Percentiles rank a stretch among this genome's conserved stretches.
phyloP scores from a whole-genome alignment of 179 eudicot genomes.

The Spergularia azorica region DNA sequence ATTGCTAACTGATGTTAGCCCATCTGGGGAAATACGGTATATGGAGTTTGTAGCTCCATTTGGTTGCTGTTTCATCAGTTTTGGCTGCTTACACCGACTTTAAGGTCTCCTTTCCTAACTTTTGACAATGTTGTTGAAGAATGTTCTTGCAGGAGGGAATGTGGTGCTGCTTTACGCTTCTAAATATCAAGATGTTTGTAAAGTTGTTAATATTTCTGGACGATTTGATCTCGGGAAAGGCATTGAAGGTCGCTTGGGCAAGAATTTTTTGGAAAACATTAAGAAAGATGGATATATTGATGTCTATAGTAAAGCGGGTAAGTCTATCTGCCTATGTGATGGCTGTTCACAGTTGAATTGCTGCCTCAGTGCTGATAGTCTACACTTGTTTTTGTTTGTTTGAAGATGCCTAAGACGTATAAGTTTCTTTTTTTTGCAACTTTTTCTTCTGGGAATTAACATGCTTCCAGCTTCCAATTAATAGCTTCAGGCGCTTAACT shows the following conservation, averaged over 20 bases:
- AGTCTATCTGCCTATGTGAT: slow-evolving; percentile 7
- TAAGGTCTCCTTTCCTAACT: neutral
- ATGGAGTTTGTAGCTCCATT: neutral
- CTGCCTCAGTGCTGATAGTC: neutral
- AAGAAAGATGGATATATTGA: slow-evolving; percentile 62
- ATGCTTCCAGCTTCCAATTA: slow-evolving; percentile 1
- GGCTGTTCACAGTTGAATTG: slow-evolving; percentile 3
- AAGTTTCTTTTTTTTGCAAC: neutral
- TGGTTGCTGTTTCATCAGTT: neutral
- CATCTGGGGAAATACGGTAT: neutral
- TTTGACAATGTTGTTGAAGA: slow-evolving; percentile 17
- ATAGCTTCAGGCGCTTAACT: neutral
- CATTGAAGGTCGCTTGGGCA: slow-evolving; percentile 84
- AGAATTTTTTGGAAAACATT: slow-evolving; percentile 52
- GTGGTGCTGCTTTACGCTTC: slow-evolving; percentile 87
- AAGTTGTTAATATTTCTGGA: slow-evolving; percentile 70
- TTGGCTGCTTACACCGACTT: neutral
- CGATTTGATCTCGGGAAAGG: slow-evolving; percentile 77
- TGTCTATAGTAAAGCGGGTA: slow-evolving; percentile 61
- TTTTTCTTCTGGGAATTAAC: neutral
- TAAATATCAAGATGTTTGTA: slow-evolving; percentile 51
- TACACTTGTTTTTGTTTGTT: neutral
- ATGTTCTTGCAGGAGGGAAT: slow-evolving; percentile 71
- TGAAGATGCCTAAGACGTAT: neutral
- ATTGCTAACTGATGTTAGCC: neutral